Base-by-base conservation (phyloP, 148 eudicot species). In the Rhododendron mucronatum region DNA sequence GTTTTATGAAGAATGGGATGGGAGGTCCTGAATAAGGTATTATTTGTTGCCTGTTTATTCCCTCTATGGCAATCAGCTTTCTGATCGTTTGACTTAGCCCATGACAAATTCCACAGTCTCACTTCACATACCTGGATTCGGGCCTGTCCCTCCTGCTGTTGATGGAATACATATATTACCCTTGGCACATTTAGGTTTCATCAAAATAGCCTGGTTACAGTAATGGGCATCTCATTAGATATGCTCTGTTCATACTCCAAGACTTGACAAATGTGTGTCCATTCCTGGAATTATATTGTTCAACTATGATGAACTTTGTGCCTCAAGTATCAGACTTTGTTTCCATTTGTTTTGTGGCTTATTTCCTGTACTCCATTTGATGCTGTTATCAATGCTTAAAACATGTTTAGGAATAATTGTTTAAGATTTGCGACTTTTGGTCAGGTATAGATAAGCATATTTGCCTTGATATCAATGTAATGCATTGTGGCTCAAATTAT, bases 1-100 rank as follows among this genome's bases (percentile, higher is more conserved):
- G 88, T 95, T 96, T 81, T 94, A 96, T 76, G 90, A 93, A 30
- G 99, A 95, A 89, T 96, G 98, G 96, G 93, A 92, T 81, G 97
- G 95, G 57, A 89, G 82, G 83, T 94, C 94, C 77, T 96, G 90
- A 96, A 87, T 45, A 14, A 89, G 78, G 86, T 82, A 39, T 61
- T 82, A 2, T 51, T 84, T 48, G 44, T 41, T 76, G 41, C 23
- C 21, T 7, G 39, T 55, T 55, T 55, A 16, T 55, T 55, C 21
- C 61, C 61, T 55, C 20, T 16, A 55, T 55, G 21, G 61, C 61
- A 16, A 55, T 55, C 61, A 55, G 61, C 78, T 69, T 18, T n/a
- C 39, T 28, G 30, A 39, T 63, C 11, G 5, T 55, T 55, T 55
- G 61, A 55, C 21, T 55, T 15, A 16, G 61, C 71, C 37, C 15